These are phyloP conservation scores for Phaeotremella skinneri DNA, from an alignment of 768 basidiomycete species.

Conservation along the genomic window DNA sequence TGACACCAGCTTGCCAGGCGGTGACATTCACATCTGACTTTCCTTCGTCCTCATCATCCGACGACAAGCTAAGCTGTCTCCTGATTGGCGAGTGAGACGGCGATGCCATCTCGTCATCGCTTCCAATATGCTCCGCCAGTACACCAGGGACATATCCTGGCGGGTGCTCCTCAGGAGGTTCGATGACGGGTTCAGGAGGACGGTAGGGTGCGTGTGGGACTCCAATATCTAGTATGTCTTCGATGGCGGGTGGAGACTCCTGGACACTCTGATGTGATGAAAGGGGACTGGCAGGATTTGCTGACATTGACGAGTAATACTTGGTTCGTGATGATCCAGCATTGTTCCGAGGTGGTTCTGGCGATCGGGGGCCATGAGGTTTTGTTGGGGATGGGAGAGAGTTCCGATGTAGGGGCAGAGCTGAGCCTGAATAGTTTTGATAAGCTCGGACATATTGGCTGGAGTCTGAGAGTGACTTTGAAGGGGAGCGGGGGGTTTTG, in stretches of 20 bases:
- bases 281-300: background rate
- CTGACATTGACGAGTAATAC: constrained; percentile 13
- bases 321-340: constrained; percentile 31
- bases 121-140: constrained; percentile 29
- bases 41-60: background rate
- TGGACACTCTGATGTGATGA: background rate
- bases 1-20: constrained; percentile 20
- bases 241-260: background rate
- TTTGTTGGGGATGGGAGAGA: constrained; percentile 10
- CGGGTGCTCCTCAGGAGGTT: constrained; percentile 36
- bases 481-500: constrained; percentile 16
- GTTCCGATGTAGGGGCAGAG: constrained; percentile 8
- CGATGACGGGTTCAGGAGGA: constrained; percentile 41
- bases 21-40: constrained; percentile 7
- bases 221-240: constrained; percentile 15
- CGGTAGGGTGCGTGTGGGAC: constrained; percentile 37
- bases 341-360: constrained; percentile 12
- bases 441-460: constrained; percentile 13
- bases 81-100: background rate
- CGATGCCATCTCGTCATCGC: constrained; percentile 24
- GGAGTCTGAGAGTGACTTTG: background rate
- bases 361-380: constrained; percentile 28
- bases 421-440: constrained; percentile 2
- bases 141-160: constrained; percentile 39
- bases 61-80: background rate